These are phyloP conservation scores for Sideroxylon spinosum DNA, from an alignment of 179 eudicot species.

Conservation along the genomic window DNA sequence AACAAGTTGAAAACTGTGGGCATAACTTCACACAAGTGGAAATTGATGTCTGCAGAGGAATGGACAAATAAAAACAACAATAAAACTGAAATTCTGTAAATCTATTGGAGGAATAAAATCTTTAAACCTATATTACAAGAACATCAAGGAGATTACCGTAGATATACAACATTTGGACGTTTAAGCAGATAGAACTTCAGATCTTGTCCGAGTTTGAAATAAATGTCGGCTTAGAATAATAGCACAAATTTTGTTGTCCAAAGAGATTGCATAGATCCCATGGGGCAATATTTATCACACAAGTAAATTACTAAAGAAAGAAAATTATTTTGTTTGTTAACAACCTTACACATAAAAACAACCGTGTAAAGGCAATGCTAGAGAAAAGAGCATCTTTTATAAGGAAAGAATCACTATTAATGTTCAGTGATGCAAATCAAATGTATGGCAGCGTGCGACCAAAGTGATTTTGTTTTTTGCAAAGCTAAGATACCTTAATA, in stretches of 20 bases:
- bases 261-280: neutral
- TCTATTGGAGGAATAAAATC: neutral
- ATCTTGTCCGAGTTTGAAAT: neutral
- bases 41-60: conserved; percentile 7
- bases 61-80: neutral
- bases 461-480: neutral
- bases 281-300: neutral
- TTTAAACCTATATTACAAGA: neutral
- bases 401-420: too few relatives aligned
- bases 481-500: neutral
- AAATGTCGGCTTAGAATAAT: neutral
- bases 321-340: neutral
- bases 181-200: neutral
- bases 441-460: neutral
- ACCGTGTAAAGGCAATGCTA: neutral
- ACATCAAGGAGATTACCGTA: neutral
- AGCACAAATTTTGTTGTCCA: neutral
- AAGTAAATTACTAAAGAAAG: neutral
- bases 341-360: neutral
- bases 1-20: neutral
- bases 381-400: neutral
- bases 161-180: neutral
- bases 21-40: neutral
- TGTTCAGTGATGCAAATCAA: neutral
- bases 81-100: neutral